A percentile compares a stretch with the other conserved stretches of the same genome.
phyloP scores from a whole-genome alignment of 768 basidiomycete genomes.

The Clathrus columnatus region DNA sequence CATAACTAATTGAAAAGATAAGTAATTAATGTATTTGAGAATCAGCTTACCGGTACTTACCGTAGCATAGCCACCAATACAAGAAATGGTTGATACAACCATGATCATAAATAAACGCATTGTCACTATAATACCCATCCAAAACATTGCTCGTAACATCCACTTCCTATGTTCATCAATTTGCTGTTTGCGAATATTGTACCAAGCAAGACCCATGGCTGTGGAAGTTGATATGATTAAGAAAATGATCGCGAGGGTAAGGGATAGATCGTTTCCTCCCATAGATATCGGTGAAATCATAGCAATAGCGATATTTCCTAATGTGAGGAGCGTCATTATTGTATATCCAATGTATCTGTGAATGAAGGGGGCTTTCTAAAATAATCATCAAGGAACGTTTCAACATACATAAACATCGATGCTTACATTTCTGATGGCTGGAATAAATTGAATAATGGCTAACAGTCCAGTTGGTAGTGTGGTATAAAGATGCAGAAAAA shows the following conservation, averaged over 20 bases:
- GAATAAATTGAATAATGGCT: conserved; percentile 6
- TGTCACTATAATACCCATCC: conserved; percentile 6
- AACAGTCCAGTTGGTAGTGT: conserved; percentile 2
- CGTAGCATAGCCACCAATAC: neutral
- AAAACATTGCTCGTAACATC: conserved; percentile 11
- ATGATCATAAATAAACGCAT: conserved; percentile 1
- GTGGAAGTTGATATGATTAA: neutral
- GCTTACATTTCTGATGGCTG: conserved; percentile 5
- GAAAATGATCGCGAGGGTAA: neutral
- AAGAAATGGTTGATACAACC: neutral
- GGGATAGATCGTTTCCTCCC: conserved; percentile 2
- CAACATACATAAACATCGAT: neutral
- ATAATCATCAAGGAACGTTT: neutral
- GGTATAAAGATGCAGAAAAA: conserved; percentile 3
- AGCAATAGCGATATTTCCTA: neutral
- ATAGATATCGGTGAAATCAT: neutral
- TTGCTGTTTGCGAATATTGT: conserved; percentile 7
- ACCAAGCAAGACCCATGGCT: conserved; percentile 7
- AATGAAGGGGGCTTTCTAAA: neutral
- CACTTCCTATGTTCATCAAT: conserved; percentile 9
- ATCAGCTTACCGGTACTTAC: neutral
- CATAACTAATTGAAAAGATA: neutral
- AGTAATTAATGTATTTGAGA: neutral
- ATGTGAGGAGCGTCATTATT: neutral
- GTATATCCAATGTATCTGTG: conserved; percentile 3